Base-by-base conservation (phyloP, 305 asterid genomes). In the Ajuga reptans region DNA sequence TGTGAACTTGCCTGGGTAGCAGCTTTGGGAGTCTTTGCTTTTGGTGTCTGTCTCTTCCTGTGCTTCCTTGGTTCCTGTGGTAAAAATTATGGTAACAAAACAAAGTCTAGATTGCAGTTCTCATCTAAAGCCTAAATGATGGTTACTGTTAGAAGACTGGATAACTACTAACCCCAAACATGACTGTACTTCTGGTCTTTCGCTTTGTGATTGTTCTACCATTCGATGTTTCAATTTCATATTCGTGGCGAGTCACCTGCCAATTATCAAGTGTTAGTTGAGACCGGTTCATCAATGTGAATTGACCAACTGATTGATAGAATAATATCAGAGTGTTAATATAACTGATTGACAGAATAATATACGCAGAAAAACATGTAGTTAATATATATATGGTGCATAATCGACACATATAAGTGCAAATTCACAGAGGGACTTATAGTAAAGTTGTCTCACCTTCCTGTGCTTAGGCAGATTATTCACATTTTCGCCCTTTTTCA, bases 151-250 rank as follows among this genome's bases (percentile, higher is more conserved):
- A 46, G 64, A 60, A 60, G 54, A 69, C 70, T 65, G 65, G 64
- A 59, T 57, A 56, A 47, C 14, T 75, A 77, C 91, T 74, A 60
- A 89, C 99, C 95, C 79, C 95, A 79, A 91, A 89, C 99, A 91
- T 84, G 81, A 90, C 96, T 46, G 99, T 91, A 41, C 96, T 91
- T 78, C 79, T 89, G 55, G 97, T 90, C 79, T 84, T 90, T 66
- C 93, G 83, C 82, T 91, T 93, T 21, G 96, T 93, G 68, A 92
- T 85, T 71, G 91, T 89, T 86, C 94, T 81, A 60, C 96, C 95
- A 81, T 87, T 84, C 70, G 91, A 82, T 55, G 96, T 93, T 85
- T 93, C 97, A 64, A 93, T 88, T 82, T 93, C 96, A 79, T 91
- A 93, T 83, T 91, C 99, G 59, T 73, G 96, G 81, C 75, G 97